These are phyloP conservation scores for Saussurea involucrata DNA, from an alignment of 129 eudicot genomes.

Conservation along the genomic window DNA sequence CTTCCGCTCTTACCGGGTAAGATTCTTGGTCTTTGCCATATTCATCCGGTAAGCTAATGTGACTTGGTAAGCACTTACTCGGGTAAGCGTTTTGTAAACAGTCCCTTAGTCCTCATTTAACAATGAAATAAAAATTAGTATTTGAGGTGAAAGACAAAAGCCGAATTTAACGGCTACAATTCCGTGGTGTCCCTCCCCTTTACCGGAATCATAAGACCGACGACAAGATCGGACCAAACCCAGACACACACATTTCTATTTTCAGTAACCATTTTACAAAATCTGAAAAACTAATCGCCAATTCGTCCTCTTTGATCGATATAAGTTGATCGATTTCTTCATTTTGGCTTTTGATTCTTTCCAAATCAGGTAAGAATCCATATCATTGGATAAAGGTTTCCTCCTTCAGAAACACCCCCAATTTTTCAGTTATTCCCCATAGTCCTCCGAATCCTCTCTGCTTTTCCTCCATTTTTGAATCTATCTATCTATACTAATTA, in stretches of 20 bases:
- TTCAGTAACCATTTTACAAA: slow-evolving; percentile 22
- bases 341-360: slow-evolving; percentile 60
- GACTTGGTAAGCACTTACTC: too few species aligned
- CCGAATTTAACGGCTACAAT: slow-evolving; percentile 51
- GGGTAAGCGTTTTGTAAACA: too few species aligned
- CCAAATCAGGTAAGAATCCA: slow-evolving; percentile 61
- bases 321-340: slow-evolving; percentile 26
- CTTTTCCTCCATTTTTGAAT: slow-evolving; percentile 1
- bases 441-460: slow-evolving; percentile 22
- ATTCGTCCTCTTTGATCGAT: slow-evolving; percentile 18
- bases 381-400: slow-evolving; percentile 24
- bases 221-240: slow-evolving; percentile 28
- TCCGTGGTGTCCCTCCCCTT: slow-evolving; percentile 21
- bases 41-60: too few species aligned
- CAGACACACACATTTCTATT: slow-evolving; percentile 19
- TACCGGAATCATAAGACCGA: slow-evolving; percentile 14
- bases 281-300: slow-evolving; percentile 30
- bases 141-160: slow-evolving; percentile 4
- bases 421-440: slow-evolving; percentile 13
- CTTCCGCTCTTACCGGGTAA: too few species aligned
- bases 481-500: too few species aligned
- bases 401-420: slow-evolving; percentile 38
- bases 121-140: neutral
- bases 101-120: too few species aligned
- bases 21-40: too few species aligned